Conservation (phyloP, 345 rosid species). For the Hirschfeldia incana region DNA sequence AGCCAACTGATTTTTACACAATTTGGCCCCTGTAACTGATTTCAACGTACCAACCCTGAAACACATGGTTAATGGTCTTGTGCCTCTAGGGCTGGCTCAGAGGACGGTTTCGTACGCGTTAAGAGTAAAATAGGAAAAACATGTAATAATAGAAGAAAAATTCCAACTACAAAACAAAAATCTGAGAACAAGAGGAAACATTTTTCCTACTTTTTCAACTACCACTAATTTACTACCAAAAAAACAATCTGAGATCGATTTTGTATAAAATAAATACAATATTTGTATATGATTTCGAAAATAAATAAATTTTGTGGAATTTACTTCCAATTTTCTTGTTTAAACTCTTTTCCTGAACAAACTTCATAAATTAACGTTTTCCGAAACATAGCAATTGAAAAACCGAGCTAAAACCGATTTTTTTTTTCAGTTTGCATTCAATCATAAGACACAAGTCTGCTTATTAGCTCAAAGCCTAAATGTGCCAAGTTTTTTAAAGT, state of each 20-base stretch:
- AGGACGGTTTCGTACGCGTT: too few relatives aligned
- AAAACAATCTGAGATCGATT: not conserved
- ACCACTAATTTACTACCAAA: not conserved
- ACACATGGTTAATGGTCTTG: too few relatives aligned
- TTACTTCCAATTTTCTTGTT: not conserved
- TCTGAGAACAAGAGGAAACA: not conserved
- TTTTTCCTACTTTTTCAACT: not conserved
- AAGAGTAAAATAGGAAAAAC: not conserved
- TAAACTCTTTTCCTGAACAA: not conserved
- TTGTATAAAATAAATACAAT: not conserved
- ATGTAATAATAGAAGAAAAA: not conserved
- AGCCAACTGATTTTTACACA: too few relatives aligned
- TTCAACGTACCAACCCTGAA: too few relatives aligned
- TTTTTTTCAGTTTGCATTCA: slow-evolving; percentile 8
- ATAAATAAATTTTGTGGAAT: not conserved
- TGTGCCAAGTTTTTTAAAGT: slow-evolving; percentile 10
- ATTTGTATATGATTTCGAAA: not conserved
- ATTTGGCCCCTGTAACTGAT: too few relatives aligned
- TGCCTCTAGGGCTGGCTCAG: too few relatives aligned
- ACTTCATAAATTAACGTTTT: not conserved
- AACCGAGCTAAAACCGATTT: not conserved
- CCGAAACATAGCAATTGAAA: slow-evolving; percentile 5
- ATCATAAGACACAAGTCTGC: slow-evolving; percentile 20
- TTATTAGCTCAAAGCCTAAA: slow-evolving; percentile 9
- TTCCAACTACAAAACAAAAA: not conserved